phyloP scores from a whole-genome alignment of 2,329 filamentous ascomycete genomes.

The Coniosporium tulheliwenetii region DNA sequence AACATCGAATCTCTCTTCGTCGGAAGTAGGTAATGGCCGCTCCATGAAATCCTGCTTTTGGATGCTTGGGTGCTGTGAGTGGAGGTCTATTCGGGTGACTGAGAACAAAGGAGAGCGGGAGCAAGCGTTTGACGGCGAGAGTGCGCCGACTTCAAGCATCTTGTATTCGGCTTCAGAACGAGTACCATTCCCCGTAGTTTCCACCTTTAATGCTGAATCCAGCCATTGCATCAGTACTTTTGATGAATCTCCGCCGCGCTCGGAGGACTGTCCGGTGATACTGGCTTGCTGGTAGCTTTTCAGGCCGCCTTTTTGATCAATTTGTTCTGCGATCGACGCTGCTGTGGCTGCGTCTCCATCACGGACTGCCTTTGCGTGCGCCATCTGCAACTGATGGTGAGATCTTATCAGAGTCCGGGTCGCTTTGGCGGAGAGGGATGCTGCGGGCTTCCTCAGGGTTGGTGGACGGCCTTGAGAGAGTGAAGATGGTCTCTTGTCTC shows the following conservation, averaged over 20 bases:
- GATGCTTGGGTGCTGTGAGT: slow-evolving; percentile 72
- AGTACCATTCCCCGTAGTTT: too few relatives aligned
- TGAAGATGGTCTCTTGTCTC: slow-evolving; percentile 17
- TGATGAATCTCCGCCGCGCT: slow-evolving; percentile 49
- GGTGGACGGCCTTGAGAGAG: slow-evolving; percentile 32
- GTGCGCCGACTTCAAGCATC: slow-evolving; percentile 77
- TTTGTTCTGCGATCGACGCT: slow-evolving; percentile 28
- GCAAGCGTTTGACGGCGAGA: slow-evolving; percentile 75
- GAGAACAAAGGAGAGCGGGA: slow-evolving; percentile 56
- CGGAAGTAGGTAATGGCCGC: slow-evolving; percentile 48
- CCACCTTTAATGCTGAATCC: slow-evolving; percentile 2
- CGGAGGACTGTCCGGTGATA: slow-evolving; percentile 43
- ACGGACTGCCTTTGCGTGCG: slow-evolving; percentile 33
- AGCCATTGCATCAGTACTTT: slow-evolving; percentile 45
- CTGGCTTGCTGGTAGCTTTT: slow-evolving; percentile 46
- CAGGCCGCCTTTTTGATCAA: slow-evolving; percentile 42
- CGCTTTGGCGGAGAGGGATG: slow-evolving; percentile 37
- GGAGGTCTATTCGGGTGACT: slow-evolving; percentile 74
- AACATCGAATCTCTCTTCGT: slow-evolving; percentile 56
- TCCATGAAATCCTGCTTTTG: slow-evolving; percentile 89
- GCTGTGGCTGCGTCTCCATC: slow-evolving; percentile 23
- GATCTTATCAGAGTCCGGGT: slow-evolving; percentile 42
- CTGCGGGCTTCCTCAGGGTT: slow-evolving; percentile 17
- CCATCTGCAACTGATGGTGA: slow-evolving; percentile 45
- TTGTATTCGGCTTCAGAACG: slow-evolving; percentile 12